Evolutionary conservation across 192 early-diverging fungal genomes (phyloP).

Genomic region (Backusella parvicylindrica): DNA sequence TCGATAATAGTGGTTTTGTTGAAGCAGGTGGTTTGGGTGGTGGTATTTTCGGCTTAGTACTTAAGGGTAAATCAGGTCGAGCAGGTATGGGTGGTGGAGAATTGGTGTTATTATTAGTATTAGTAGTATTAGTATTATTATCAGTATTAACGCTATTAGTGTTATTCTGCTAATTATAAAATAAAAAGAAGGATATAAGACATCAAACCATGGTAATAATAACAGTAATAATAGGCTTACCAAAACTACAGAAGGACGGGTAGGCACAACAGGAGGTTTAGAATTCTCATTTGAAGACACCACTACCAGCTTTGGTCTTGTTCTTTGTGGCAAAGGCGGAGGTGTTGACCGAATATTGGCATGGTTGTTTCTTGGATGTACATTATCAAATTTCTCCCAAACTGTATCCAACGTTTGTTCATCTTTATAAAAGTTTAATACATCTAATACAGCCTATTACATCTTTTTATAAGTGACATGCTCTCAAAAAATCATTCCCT

Average conservation of each 20-base stretch:
- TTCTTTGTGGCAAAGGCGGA: slow-evolving; percentile 24
- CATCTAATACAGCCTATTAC: slow-evolving; percentile 67
- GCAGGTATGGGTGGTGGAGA: slow-evolving; percentile 25
- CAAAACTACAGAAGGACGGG: not conserved
- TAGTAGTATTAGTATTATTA: not conserved
- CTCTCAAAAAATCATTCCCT: too few relatives aligned
- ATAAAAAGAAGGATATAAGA: not conserved
- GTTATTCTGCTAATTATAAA: not conserved
- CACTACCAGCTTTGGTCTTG: slow-evolving; percentile 12
- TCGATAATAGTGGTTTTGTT: slow-evolving; percentile 5
- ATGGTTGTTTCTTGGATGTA: slow-evolving; percentile 8
- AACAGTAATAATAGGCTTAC: not conserved
- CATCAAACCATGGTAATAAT: not conserved
- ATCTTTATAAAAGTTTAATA: slow-evolving; percentile 81
- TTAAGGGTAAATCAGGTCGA: slow-evolving; percentile 1
- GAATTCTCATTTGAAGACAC: not conserved
- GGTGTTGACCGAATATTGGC: slow-evolving; percentile 6
- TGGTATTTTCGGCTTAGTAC: not conserved
- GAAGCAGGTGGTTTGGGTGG: slow-evolving; percentile 12
- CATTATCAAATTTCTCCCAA: slow-evolving; percentile 36
- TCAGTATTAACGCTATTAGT: not conserved
- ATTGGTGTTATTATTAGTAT: not conserved
- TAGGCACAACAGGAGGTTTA: slow-evolving; percentile 1
- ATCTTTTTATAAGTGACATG: too few relatives aligned
- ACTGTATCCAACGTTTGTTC: slow-evolving; percentile 26